phyloP scores from a whole-genome alignment of 2,329 filamentous ascomycete species.

The Sarocladium strictum region DNA sequence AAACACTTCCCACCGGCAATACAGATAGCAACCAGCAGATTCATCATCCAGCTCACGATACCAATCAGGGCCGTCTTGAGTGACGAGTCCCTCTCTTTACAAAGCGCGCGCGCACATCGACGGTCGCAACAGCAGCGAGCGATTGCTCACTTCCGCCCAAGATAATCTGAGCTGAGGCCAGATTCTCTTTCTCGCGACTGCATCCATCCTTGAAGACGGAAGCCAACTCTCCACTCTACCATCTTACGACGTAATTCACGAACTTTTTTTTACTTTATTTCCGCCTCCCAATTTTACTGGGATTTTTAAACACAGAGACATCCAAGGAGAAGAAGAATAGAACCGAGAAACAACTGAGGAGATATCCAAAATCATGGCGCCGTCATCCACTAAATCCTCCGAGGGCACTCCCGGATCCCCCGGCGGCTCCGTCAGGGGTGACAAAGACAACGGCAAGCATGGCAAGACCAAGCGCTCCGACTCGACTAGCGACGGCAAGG shows the following conservation, averaged over 20 bases:
- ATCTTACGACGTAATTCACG: neutral
- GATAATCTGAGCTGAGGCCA: neutral
- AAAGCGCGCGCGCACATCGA: neutral
- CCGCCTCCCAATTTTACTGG: too few relatives aligned
- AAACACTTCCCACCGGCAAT: too few relatives aligned
- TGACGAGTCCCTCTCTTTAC: neutral
- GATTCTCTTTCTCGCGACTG: neutral
- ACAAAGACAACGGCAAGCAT: constrained; percentile 3
- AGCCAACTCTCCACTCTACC: constrained; percentile 8
- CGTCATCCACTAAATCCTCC: constrained; percentile 15
- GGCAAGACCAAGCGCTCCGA: constrained; percentile 27
- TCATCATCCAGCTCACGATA: neutral
- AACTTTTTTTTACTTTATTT: neutral
- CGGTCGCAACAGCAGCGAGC: neutral
- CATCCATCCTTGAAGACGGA: neutral
- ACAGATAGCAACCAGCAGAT: too few relatives aligned
- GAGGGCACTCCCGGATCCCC: constrained; percentile 19
- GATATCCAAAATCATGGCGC: neutral
- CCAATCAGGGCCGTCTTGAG: neutral
- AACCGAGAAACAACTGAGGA: too few relatives aligned
- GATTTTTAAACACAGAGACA: too few relatives aligned
- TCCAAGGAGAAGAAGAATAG: too few relatives aligned
- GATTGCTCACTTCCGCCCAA: neutral
- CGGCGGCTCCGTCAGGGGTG: constrained; percentile 14
- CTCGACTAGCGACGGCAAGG: constrained; percentile 31